Percentiles rank a stretch among this genome's conserved stretches.
Evolutionary conservation across 345 rosid species (phyloP).

Genomic region (Bruguiera sexangula): DNA sequence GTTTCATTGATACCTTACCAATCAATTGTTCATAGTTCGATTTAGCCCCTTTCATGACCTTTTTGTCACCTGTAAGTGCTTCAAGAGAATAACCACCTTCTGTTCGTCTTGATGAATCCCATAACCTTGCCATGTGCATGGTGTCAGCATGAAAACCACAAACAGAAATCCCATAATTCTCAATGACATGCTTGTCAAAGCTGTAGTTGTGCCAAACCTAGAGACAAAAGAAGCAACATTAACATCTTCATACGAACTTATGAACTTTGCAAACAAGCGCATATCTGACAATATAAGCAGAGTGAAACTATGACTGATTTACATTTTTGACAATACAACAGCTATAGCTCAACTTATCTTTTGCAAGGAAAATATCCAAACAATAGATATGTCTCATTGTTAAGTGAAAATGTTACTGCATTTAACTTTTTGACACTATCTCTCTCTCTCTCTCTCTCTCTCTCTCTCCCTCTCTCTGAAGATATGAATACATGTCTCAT

Average conservation of each 20-base stretch:
- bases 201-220: constrained; percentile 99
- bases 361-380: background rate
- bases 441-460: background rate
- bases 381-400: background rate
- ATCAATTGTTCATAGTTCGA: constrained; percentile 50
- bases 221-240: constrained; percentile 16
- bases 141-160: constrained; percentile 96
- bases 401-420: background rate
- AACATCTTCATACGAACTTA: constrained; percentile 8
- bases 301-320: background rate
- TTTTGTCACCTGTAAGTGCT: constrained; percentile 74
- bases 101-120: constrained; percentile 84
- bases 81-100: constrained; percentile 93
- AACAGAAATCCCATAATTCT: constrained; percentile 70
- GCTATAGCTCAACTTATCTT: background rate
- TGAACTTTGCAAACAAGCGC: constrained; percentile 1
- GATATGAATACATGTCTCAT: too few relatives aligned
- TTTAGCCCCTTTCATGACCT: constrained; percentile 45
- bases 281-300: background rate
- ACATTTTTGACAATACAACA: background rate
- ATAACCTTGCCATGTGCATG: constrained; percentile 96
- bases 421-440: background rate
- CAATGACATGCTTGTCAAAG: constrained; percentile 80
- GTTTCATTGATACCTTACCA: constrained; percentile 89
- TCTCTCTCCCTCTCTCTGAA: background rate